Percentiles rank a stretch among this genome's conserved stretches.
These are phyloP conservation scores for Rhinocladiella similis DNA, from an alignment of 2,329 filamentous ascomycete genomes.

Conservation along the genomic window DNA sequence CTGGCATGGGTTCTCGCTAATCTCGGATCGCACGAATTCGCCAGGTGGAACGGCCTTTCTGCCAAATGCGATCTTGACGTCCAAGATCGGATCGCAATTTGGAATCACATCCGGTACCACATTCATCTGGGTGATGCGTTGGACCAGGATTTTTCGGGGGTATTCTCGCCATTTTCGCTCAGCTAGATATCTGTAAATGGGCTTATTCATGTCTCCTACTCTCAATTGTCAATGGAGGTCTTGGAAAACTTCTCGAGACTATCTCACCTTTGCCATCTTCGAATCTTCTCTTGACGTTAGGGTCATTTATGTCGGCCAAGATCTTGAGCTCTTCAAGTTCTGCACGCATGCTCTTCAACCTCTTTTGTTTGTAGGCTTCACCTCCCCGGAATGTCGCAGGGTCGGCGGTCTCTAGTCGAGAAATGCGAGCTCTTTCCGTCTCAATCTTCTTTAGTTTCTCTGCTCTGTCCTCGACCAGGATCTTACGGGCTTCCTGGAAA, in stretches of 20 bases:
- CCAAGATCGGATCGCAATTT: constrained; percentile 72
- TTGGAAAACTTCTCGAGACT: not conserved
- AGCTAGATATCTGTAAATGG: constrained; percentile 89
- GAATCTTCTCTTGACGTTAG: constrained; percentile 86
- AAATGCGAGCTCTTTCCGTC: constrained; percentile 67
- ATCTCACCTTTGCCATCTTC: constrained; percentile 82
- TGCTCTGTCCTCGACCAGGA: constrained; percentile 75
- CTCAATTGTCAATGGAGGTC: constrained; percentile 26
- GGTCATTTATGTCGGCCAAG: constrained; percentile 90
- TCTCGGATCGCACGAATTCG: constrained; percentile 70
- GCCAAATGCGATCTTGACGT: constrained; percentile 80
- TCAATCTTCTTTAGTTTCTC: constrained; percentile 77
- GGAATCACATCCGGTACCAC: constrained; percentile 87
- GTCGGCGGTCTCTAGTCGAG: constrained; percentile 60
- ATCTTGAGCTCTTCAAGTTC: constrained; percentile 81
- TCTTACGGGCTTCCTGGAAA: constrained; percentile 90
- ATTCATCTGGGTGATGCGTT: constrained; percentile 83
- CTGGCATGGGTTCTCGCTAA: constrained; percentile 72
- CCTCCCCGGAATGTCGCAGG: constrained; percentile 63
- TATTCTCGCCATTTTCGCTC: constrained; percentile 85
- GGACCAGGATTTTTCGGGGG: constrained; percentile 74
- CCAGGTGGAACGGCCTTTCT: constrained; percentile 71
- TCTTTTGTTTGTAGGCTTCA: constrained; percentile 63
- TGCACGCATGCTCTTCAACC: constrained; percentile 68
- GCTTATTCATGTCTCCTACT: constrained; percentile 89